These are phyloP conservation scores for Acrocalymma vagum DNA, from an alignment of 2,329 filamentous ascomycete species.

Conservation along the genomic window DNA sequence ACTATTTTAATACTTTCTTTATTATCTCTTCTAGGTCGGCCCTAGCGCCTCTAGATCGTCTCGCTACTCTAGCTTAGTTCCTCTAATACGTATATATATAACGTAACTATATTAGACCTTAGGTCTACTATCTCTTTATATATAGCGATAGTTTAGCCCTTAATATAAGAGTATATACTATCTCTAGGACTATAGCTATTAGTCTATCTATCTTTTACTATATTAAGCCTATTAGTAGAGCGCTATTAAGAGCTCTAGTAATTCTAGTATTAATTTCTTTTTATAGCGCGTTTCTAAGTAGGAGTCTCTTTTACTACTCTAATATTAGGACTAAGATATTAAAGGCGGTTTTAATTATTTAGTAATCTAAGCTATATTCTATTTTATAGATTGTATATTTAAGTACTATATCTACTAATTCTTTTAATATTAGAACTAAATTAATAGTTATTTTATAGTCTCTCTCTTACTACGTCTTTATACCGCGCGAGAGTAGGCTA, in stretches of 20 bases:
- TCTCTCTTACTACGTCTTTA: conserved; percentile 6
- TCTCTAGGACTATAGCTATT: conserved; percentile 7
- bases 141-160: conserved; percentile 9
- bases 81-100: conserved; percentile 22
- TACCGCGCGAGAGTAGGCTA: conserved; percentile 15
- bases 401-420: conserved; percentile 11
- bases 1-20: conserved; percentile 12
- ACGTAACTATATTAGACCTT: conserved; percentile 13
- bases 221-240: conserved; percentile 6
- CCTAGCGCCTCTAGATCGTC: conserved; percentile 7
- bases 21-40: conserved; percentile 10
- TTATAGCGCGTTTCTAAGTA: conserved; percentile 22
- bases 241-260: conserved; percentile 1
- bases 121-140: conserved; percentile 12
- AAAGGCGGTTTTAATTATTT: conserved; percentile 18
- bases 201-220: conserved; percentile 10
- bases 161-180: conserved; percentile 6
- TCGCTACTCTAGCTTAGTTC: conserved; percentile 13
- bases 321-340: conserved; percentile 9
- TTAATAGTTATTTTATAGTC: conserved; percentile 14
- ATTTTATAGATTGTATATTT: conserved; percentile 14
- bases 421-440: conserved; percentile 12
- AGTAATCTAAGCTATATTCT: conserved; percentile 18
- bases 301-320: conserved; percentile 15
- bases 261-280: conserved; percentile 15